Evolutionary conservation across 192 early-diverging fungal species (phyloP), one percentile per base, ranked within the genome.

Genomic region (Coemansia sp.): DNA sequence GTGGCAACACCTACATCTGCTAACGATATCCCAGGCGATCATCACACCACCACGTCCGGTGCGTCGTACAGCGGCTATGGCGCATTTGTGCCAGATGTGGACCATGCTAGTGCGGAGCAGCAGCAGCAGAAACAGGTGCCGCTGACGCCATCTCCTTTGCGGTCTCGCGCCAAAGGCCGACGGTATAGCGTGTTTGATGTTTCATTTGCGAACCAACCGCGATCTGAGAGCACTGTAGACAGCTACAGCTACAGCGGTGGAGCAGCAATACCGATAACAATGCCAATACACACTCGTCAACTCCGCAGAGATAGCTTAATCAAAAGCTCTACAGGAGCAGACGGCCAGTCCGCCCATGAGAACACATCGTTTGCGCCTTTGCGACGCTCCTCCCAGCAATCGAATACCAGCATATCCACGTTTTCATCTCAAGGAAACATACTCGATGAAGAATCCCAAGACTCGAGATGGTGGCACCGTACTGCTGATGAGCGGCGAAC

Each of bases 171-270:
- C 52, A 64, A 56, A 14, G 59, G 44, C 13, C 45, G 75, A 30
- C 75, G 75, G 13, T 78, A 78, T 56, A 78, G 75, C 61, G 75
- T 78, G 57, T 78, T 78, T 48, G 75, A 78, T 15, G 8, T 71
- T 15, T 61, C 75, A 11, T 78, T 72, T 65, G 75, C 61, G 14
- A 64, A 42, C 62, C 68, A 63, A 9, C 55, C 47, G 33, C 34
- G 56, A 19, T n/a, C 50, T 2, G 11, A 34, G 2, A 50, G 50
- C 9, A 41, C n/a, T 37, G 14, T 11, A 2, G 5, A 30, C 6
- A 54, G 33, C 52, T 7, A 54, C 14, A 33, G 30, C 52, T 25
- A 48, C 45, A 48, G 23, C 8, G 7, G 20, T 25, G 14, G 45
- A 2, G 45, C 23, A 23, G 11, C 45, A 48, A 48, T 48, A 6